phyloP scores from a whole-genome alignment of 352 stramenopile genomes.

The Globisporangium iwayamae region DNA sequence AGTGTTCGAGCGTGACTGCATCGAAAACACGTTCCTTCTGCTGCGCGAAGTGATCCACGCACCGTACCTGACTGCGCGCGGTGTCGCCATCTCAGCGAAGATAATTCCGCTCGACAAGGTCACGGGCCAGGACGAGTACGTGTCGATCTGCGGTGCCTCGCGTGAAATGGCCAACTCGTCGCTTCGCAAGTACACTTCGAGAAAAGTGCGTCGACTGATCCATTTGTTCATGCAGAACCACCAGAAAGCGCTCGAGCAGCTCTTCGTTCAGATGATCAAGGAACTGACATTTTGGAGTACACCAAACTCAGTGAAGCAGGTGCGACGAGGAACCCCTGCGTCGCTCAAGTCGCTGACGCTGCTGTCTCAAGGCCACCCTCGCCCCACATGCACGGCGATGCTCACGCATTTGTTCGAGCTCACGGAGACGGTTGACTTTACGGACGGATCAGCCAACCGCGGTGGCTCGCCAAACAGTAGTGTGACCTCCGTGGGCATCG shows the following conservation, averaged over 20 bases:
- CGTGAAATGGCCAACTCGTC: conserved; percentile 80
- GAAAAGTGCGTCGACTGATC: conserved; percentile 81
- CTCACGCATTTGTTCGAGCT: conserved; percentile 83
- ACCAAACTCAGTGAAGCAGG: conserved; percentile 25
- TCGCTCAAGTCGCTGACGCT: conserved; percentile 69
- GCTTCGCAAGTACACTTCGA: conserved; percentile 81
- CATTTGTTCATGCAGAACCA: conserved; percentile 82
- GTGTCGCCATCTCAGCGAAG: conserved; percentile 84
- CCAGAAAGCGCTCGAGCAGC: conserved; percentile 55
- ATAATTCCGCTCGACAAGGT: conserved; percentile 83
- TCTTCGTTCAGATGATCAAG: conserved; percentile 83
- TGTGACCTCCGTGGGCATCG: conserved; percentile 64
- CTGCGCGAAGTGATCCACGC: conserved; percentile 80
- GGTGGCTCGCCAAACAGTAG: conserved; percentile 26
- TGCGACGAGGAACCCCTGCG: conserved; percentile 43
- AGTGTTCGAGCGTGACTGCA: conserved; percentile 64
- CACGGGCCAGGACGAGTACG: conserved; percentile 84
- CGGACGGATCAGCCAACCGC: conserved; percentile 34
- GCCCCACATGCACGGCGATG: conserved; percentile 70
- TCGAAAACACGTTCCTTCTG: conserved; percentile 81
- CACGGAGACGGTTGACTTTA: conserved; percentile 83
- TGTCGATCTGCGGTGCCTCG: conserved; percentile 81
- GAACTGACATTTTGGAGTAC: conserved; percentile 83
- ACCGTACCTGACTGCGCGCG: conserved; percentile 75
- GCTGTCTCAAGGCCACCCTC: conserved; percentile 61